Conservation (phyloP, 768 basidiomycete species). For the Boletus rex-veris region DNA sequence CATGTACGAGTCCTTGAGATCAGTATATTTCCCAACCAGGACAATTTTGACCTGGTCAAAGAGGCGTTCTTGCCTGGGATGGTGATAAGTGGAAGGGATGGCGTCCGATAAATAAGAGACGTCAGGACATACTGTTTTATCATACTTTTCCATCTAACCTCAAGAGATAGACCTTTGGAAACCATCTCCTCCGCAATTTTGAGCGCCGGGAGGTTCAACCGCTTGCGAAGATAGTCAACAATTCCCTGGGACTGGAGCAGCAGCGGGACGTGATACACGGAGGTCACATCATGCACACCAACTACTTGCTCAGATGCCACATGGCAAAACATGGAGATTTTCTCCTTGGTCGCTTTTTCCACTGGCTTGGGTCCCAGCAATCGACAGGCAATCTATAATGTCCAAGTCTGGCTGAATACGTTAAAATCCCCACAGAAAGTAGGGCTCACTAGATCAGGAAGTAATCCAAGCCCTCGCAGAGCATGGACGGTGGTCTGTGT, state of each 20-base stretch:
- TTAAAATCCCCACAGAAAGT: not conserved
- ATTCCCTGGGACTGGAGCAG: slow-evolving; percentile 93
- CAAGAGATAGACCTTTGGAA: slow-evolving; percentile 62
- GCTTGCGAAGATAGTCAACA: slow-evolving; percentile 72
- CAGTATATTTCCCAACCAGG: slow-evolving; percentile 96
- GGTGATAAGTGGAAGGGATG: slow-evolving; percentile 1
- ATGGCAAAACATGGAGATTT: slow-evolving; percentile 99
- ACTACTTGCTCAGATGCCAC: slow-evolving; percentile 86
- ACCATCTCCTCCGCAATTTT: slow-evolving; percentile 52
- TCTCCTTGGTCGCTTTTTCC: slow-evolving; percentile 82
- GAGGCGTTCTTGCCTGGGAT: slow-evolving; percentile 80
- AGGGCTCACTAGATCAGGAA: slow-evolving; percentile 80
- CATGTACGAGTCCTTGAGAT: slow-evolving; percentile 98
- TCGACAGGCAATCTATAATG: slow-evolving; percentile 83
- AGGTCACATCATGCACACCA: slow-evolving; percentile 93
- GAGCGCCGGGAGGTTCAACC: slow-evolving; percentile 69
- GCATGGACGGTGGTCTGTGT: slow-evolving; percentile 97
- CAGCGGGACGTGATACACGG: slow-evolving; percentile 96
- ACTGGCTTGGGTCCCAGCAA: slow-evolving; percentile 76
- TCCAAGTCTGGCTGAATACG: not conserved
- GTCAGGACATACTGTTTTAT: slow-evolving; percentile 62
- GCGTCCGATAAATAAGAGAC: not conserved
- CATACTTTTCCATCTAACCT: slow-evolving; percentile 75
- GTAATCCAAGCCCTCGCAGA: slow-evolving; percentile 84
- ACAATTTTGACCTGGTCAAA: slow-evolving; percentile 88